Evolutionary conservation across 139 green algal genomes (phyloP).

Genomic region (Choricystis sp.): DNA sequence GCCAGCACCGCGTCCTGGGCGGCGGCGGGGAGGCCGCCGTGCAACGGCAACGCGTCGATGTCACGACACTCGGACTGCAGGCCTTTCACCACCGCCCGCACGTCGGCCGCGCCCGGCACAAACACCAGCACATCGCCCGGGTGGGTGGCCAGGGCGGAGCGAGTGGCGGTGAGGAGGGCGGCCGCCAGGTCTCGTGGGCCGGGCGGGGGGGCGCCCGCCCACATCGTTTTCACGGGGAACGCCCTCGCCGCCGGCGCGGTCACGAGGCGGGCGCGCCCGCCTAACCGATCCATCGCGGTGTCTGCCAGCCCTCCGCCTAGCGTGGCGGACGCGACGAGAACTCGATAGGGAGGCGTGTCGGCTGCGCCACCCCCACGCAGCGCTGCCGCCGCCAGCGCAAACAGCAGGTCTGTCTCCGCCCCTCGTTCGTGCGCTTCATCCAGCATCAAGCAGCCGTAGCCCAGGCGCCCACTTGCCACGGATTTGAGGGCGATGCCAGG

Average conservation of each 20-base stretch:
- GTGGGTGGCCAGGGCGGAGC: neutral
- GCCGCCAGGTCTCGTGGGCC: neutral
- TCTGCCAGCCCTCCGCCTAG: slow-evolving; percentile 32
- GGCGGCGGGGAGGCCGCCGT: slow-evolving; percentile 29
- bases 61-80: neutral
- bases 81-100: neutral
- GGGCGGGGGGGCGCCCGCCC: slow-evolving; percentile 11
- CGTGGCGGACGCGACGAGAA: slow-evolving; percentile 50
- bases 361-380: neutral
- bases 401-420: slow-evolving; percentile 34
- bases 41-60: slow-evolving; percentile 26
- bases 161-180: neutral
- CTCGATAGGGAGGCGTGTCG: slow-evolving; percentile 27
- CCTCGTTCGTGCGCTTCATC: slow-evolving; percentile 52
- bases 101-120: slow-evolving; percentile 24
- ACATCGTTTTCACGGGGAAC: slow-evolving; percentile 30
- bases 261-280: neutral
- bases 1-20: slow-evolving; percentile 34
- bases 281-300: slow-evolving; percentile 17
- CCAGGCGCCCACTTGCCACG: slow-evolving; percentile 12
- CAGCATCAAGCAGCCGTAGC: slow-evolving; percentile 15
- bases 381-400: slow-evolving; percentile 24
- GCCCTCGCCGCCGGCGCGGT: slow-evolving; percentile 24
- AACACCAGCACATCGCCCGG: slow-evolving; percentile 26
- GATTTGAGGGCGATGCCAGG: slow-evolving; percentile 35